Evolutionary conservation across 148 eudicot species (phyloP).

Genomic region (Camellia japonica): DNA sequence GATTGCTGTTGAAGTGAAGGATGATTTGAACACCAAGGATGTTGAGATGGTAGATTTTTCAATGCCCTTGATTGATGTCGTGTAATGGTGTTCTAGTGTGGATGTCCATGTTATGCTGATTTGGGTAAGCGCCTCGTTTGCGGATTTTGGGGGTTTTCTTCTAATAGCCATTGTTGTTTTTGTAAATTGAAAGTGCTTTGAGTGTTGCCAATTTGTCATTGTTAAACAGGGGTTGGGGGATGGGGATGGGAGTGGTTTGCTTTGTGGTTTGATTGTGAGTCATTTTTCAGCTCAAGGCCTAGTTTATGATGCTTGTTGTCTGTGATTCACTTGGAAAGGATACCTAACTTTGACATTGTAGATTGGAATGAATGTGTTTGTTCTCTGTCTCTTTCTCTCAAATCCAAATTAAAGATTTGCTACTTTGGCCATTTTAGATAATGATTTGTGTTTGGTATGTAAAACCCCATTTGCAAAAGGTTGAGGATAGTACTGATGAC

Average conservation of each 20-base stretch:
- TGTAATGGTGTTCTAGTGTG: not conserved
- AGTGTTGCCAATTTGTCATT: not conserved
- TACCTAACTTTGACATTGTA: not conserved
- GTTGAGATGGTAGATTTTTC: slow-evolving; percentile 41
- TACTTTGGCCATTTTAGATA: not conserved
- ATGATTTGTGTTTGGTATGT: not conserved
- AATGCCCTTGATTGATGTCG: slow-evolving; percentile 18
- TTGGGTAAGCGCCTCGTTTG: slow-evolving; percentile 19
- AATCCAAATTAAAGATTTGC: not conserved
- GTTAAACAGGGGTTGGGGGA: not conserved
- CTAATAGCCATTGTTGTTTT: not conserved
- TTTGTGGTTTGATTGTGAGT: slow-evolving; percentile 4
- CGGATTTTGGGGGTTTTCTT: slow-evolving; percentile 1
- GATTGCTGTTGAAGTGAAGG: not conserved
- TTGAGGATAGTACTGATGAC: not conserved
- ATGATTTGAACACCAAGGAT: slow-evolving; percentile 20
- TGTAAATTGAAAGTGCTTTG: slow-evolving; percentile 18
- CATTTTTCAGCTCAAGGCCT: slow-evolving; percentile 44
- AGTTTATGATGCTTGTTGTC: slow-evolving; percentile 12
- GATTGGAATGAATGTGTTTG: not conserved
- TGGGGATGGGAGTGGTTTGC: not conserved
- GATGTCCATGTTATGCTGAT: not conserved
- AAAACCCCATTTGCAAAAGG: not conserved
- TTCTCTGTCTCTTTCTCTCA: not conserved
- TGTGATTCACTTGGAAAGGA: slow-evolving; percentile 6